Evolutionary conservation across 169 alveolate species (phyloP).

Genomic region (Plasmodium cynomolgi): DNA sequence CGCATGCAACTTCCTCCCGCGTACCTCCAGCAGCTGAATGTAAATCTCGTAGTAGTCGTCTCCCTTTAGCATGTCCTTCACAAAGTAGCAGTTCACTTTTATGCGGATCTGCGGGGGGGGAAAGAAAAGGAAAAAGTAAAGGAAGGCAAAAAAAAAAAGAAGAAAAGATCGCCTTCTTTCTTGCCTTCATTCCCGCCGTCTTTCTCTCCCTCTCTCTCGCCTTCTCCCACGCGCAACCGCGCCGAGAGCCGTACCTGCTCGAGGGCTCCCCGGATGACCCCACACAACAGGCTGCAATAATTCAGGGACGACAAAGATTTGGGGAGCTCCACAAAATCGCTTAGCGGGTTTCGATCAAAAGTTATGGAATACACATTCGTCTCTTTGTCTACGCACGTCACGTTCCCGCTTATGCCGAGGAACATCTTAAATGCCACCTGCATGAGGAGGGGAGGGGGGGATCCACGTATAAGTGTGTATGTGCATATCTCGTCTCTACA

Average conservation of each 20-base stretch:
- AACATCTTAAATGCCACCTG: slow-evolving; percentile 87
- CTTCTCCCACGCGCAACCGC: background rate
- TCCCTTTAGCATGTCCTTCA: slow-evolving; percentile 86
- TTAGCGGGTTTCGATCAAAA: slow-evolving; percentile 85
- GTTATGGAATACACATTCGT: slow-evolving; percentile 77
- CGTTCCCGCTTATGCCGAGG: slow-evolving; percentile 83
- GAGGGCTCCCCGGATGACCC: slow-evolving; percentile 84
- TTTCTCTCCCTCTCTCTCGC: background rate
- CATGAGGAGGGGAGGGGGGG: background rate
- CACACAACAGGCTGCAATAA: slow-evolving; percentile 83
- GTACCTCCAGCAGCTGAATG: slow-evolving; percentile 81
- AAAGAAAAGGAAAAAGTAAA: background rate
- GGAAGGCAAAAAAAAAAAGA: background rate
- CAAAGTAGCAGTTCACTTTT: slow-evolving; percentile 84
- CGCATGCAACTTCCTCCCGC: background rate
- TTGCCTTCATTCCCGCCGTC: background rate
- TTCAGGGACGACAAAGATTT: slow-evolving; percentile 79
- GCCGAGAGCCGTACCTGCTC: slow-evolving; percentile 78
- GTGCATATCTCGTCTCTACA: background rate
- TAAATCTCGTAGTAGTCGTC: slow-evolving; percentile 82
- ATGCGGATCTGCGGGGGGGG: slow-evolving; percentile 78
- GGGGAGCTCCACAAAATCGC: slow-evolving; percentile 85
- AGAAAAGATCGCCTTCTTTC: background rate
- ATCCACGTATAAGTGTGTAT: background rate
- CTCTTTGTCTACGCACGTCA: slow-evolving; percentile 79